A percentile compares a stretch with the other conserved stretches of the same genome.
Evolutionary conservation across 2,329 filamentous ascomycete genomes (phyloP).

Genomic region (Zarea fungicola): DNA sequence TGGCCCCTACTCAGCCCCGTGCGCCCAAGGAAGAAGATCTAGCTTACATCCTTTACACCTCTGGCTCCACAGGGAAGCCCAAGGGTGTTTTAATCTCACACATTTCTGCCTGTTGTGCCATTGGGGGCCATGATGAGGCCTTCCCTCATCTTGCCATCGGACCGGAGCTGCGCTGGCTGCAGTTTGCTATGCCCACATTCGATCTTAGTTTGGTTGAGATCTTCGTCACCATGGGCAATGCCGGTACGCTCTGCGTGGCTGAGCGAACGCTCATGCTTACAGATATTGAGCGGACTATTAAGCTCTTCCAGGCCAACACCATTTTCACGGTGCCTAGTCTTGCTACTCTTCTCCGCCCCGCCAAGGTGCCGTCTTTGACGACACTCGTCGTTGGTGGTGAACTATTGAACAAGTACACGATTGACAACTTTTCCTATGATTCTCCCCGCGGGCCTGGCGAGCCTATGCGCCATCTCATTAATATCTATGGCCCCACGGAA

Average conservation of each 20-base stretch:
- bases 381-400: slow-evolving; percentile 13
- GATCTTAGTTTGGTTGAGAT: slow-evolving; percentile 13
- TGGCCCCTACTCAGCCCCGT: neutral
- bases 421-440: slow-evolving; percentile 12
- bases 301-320: slow-evolving; percentile 11
- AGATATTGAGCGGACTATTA: slow-evolving; percentile 12
- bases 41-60: slow-evolving; percentile 38
- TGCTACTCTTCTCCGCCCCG: slow-evolving; percentile 11
- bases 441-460: slow-evolving; percentile 36
- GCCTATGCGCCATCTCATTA: slow-evolving; percentile 8
- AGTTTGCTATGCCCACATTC: slow-evolving; percentile 13
- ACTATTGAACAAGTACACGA: slow-evolving; percentile 10
- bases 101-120: slow-evolving; percentile 34
- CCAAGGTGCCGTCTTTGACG: slow-evolving; percentile 11
- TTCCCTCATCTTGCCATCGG: slow-evolving; percentile 5
- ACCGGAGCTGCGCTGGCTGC: slow-evolving; percentile 11
- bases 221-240: slow-evolving; percentile 11
- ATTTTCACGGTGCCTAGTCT: slow-evolving; percentile 13
- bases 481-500: slow-evolving; percentile 13
- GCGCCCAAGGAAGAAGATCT: slow-evolving; percentile 24
- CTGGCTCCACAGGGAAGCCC: slow-evolving; percentile 44
- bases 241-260: slow-evolving; percentile 12
- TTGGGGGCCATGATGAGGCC: slow-evolving; percentile 7
- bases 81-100: slow-evolving; percentile 70
- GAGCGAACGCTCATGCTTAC: slow-evolving; percentile 13